A percentile compares a stretch with the other conserved stretches of the same genome.
These are phyloP conservation scores for Wickerhamomyces queroliae DNA, from an alignment of 805 yeast genomes.

Conservation along the genomic window DNA sequence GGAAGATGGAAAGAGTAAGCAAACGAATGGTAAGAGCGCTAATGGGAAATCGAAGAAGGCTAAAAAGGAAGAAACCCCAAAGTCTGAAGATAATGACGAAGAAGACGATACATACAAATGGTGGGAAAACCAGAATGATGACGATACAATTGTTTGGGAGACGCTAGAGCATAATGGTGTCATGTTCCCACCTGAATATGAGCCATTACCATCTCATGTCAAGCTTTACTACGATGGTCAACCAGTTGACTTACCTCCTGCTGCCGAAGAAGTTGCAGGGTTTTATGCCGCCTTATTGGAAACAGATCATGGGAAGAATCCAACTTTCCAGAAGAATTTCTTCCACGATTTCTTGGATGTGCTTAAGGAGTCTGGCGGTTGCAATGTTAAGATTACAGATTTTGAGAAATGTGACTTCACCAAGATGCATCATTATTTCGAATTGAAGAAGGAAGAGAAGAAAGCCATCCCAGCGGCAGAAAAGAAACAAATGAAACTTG, in stretches of 20 bases:
- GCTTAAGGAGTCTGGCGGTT: conserved; percentile 64
- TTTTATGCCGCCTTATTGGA: conserved; percentile 86
- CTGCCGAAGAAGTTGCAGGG: conserved; percentile 96
- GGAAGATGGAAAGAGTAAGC: neutral
- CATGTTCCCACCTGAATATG: conserved; percentile 87
- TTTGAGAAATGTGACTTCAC: conserved; percentile 76
- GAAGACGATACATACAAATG: conserved; percentile 66
- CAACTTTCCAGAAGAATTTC: conserved; percentile 81
- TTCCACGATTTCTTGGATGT: conserved; percentile 73
- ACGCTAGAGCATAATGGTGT: conserved; percentile 87
- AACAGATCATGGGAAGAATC: conserved; percentile 84
- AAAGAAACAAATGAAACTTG: conserved; percentile 66
- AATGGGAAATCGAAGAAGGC: conserved; percentile 8
- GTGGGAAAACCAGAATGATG: conserved; percentile 76
- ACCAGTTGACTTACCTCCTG: conserved; percentile 68
- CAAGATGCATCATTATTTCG: conserved; percentile 68
- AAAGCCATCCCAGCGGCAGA: conserved; percentile 65
- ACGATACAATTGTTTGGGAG: conserved; percentile 81
- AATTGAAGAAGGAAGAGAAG: conserved; percentile 63
- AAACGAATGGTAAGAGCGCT: neutral
- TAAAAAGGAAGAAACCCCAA: conserved; percentile 21
- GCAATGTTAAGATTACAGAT: conserved; percentile 42
- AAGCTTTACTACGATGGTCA: conserved; percentile 71
- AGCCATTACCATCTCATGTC: conserved; percentile 73
- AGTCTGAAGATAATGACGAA: conserved; percentile 36